Percentiles rank a stretch among this genome's conserved stretches.
phyloP scores from a whole-genome alignment of 2,329 filamentous ascomycete species.

The Xenoacremonium recifei region DNA sequence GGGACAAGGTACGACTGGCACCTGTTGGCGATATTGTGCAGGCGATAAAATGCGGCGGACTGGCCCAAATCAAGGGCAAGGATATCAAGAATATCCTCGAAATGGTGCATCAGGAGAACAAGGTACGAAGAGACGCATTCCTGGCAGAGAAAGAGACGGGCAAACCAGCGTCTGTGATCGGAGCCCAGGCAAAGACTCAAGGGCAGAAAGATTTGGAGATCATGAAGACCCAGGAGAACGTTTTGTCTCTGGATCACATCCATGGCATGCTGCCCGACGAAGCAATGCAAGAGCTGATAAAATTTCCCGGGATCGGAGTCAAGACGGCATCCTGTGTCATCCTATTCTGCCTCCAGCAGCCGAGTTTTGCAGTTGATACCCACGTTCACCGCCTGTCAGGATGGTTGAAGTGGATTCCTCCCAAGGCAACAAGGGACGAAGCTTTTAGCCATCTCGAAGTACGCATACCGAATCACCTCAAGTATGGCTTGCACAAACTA shows the following conservation, averaged over 20 bases:
- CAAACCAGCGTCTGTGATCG: constrained; percentile 10
- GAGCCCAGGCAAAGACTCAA: constrained; percentile 21
- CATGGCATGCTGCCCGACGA: constrained; percentile 26
- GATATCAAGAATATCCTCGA: constrained; percentile 26
- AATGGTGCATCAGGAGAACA: constrained; percentile 24
- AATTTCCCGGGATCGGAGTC: constrained; percentile 26
- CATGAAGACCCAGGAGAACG: constrained; percentile 22
- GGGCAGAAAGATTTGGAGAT: constrained; percentile 27
- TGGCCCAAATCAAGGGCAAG: constrained; percentile 25
- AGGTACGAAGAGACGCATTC: constrained; percentile 20
- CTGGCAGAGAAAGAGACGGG: constrained; percentile 20
- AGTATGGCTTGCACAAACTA: constrained; percentile 26
- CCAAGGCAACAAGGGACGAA: constrained; percentile 24
- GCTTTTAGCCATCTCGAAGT: constrained; percentile 26
- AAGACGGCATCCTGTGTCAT: constrained; percentile 29
- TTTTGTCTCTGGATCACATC: constrained; percentile 25
- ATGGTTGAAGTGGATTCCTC: constrained; percentile 27
- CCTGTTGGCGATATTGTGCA: constrained; percentile 49
- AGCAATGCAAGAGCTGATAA: constrained; percentile 25
- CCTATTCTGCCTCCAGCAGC: constrained; percentile 25
- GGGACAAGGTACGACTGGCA: constrained; percentile 24
- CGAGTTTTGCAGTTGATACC: constrained; percentile 27
- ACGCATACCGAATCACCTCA: constrained; percentile 23
- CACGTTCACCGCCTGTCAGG: constrained; percentile 25
- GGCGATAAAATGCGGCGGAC: constrained; percentile 56